Conservation (phyloP, 1,139 yeast species). For the Kodamaea anthophila region DNA sequence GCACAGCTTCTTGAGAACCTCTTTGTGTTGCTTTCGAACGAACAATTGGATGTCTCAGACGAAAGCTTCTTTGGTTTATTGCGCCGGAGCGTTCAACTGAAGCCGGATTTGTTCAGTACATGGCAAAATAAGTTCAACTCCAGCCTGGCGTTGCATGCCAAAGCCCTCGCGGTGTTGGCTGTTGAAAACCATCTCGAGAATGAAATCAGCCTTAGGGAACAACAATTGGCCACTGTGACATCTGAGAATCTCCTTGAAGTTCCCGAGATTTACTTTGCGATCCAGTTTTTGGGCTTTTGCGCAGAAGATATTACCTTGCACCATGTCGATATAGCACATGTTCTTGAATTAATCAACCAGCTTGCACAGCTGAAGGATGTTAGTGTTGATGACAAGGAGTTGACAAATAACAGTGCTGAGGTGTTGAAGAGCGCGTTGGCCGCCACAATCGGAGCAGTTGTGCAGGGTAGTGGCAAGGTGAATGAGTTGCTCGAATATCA, state of each 20-base stretch:
- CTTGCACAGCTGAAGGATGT: constrained; percentile 3
- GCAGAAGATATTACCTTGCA: constrained; percentile 19
- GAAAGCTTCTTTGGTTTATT: constrained; percentile 6
- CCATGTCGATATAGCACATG: constrained; percentile 5
- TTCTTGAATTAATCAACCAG: constrained; percentile 9
- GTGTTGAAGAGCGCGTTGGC: constrained; percentile 43
- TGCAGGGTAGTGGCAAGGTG: constrained; percentile 23
- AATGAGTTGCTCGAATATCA: constrained; percentile 7
- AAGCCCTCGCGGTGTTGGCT: constrained; percentile 38
- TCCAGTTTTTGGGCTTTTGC: constrained; percentile 43
- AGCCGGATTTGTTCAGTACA: constrained; percentile 4
- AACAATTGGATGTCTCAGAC: constrained; percentile 1
- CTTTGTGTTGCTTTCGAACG: neutral
- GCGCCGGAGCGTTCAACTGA: constrained; percentile 3
- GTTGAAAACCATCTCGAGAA: constrained; percentile 24
- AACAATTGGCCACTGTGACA: constrained; percentile 16
- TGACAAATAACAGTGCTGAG: constrained; percentile 26
- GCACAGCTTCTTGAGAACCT: constrained; percentile 1
- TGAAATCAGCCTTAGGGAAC: constrained; percentile 25
- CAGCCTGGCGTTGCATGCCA: constrained; percentile 22
- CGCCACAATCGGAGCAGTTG: constrained; percentile 47
- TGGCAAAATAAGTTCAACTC: constrained; percentile 5
- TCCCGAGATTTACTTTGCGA: constrained; percentile 21
- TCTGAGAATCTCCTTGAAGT: constrained; percentile 8
- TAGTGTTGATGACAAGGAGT: constrained; percentile 10